Evolutionary conservation across 2,329 filamentous ascomycete genomes (phyloP).

Genomic region (Calonectria honghensis): DNA sequence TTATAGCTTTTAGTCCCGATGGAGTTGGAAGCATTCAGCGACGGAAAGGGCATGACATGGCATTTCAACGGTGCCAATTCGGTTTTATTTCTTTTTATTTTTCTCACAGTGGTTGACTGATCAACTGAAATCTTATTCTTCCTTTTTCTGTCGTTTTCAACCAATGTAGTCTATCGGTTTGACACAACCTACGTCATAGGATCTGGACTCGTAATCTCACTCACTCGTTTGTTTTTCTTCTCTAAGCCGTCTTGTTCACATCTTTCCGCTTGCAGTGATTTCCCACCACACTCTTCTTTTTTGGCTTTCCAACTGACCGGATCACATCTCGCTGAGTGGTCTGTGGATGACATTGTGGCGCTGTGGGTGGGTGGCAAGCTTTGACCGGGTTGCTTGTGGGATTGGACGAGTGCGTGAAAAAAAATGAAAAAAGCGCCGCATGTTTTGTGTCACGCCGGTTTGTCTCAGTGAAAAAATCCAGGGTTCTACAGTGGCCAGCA

Average conservation of each 20-base stretch:
- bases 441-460: slow-evolving; percentile 34
- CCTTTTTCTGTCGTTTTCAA: neutral
- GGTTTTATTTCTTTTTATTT: slow-evolving; percentile 16
- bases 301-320: slow-evolving; percentile 12
- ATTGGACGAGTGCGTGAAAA: slow-evolving; percentile 18
- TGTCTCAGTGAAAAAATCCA: slow-evolving; percentile 17
- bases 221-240: slow-evolving; percentile 12
- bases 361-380: slow-evolving; percentile 25
- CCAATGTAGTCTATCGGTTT: slow-evolving; percentile 18
- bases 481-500: slow-evolving; percentile 23
- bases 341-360: slow-evolving; percentile 21
- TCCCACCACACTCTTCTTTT: neutral
- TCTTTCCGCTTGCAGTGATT: slow-evolving; percentile 6
- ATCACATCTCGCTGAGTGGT: slow-evolving; percentile 3
- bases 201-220: slow-evolving; percentile 37
- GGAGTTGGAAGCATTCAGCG: slow-evolving; percentile 17
- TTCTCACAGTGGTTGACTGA: slow-evolving; percentile 29
- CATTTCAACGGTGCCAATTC: slow-evolving; percentile 24
- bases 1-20: slow-evolving; percentile 19
- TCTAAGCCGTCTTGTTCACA: neutral
- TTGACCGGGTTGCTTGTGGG: neutral
- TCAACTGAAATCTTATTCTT: slow-evolving; percentile 40
- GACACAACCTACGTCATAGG: slow-evolving; percentile 51
- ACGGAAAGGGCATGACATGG: slow-evolving; percentile 19
- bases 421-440: slow-evolving; percentile 13